Evolutionary conservation across 129 eudicot genomes (phyloP).

Genomic region (Kitagawia praeruptora): DNA sequence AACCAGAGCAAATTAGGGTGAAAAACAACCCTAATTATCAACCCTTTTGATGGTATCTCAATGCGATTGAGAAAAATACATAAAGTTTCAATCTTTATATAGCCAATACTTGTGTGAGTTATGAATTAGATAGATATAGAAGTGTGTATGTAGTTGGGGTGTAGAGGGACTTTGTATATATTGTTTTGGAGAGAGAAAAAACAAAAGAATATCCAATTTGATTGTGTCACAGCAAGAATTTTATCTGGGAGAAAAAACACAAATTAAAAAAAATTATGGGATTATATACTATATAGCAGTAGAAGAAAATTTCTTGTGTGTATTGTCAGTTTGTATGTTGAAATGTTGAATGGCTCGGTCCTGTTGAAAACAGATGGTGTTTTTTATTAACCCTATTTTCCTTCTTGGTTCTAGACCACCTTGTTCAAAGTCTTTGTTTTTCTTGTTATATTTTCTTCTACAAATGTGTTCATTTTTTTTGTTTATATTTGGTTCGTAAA

Average conservation of each 20-base stretch:
- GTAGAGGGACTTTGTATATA: constrained; percentile 4
- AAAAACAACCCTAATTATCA: constrained; percentile 1
- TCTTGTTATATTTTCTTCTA: no score
- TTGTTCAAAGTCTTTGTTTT: no score
- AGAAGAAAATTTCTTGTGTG: not conserved
- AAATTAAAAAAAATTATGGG: not conserved
- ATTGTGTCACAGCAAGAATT: no score
- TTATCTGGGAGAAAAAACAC: no score
- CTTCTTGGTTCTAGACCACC: not conserved
- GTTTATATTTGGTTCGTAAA: no score
- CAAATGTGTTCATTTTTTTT: no score
- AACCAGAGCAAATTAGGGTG: not conserved
- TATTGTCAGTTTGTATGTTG: not conserved
- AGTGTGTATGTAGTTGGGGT: not conserved
- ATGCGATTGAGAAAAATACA: not conserved
- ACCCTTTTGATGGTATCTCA: not conserved
- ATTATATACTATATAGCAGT: not conserved
- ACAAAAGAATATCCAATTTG: constrained; percentile 7
- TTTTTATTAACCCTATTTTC: not conserved
- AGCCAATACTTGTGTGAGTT: not conserved
- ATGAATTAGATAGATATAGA: not conserved
- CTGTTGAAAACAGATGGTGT: not conserved
- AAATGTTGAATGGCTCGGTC: not conserved
- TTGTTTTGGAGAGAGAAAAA: not conserved
- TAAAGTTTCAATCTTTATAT: not conserved